Conservation (phyloP, 73 alveolate species). For the Paramecium tetraurelia region DNA sequence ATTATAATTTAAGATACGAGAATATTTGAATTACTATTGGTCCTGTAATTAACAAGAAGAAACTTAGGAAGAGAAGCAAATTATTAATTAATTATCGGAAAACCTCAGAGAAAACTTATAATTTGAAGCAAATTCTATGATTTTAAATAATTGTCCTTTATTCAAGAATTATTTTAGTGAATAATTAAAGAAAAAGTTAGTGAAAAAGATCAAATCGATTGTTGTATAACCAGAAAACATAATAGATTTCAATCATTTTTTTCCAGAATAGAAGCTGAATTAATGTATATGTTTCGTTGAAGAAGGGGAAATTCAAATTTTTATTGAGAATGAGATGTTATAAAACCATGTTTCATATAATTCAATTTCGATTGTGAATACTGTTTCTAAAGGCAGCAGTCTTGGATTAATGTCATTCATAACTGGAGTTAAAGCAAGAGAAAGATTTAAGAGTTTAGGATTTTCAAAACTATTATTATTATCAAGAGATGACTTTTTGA, state of each 20-base stretch:
- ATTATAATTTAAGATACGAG: background rate
- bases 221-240: constrained; percentile 42
- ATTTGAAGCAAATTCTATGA: constrained; percentile 50
- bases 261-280: background rate
- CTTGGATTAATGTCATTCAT: background rate
- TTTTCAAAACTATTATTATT: constrained; percentile 1
- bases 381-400: background rate
- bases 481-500: background rate
- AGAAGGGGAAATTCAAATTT: background rate
- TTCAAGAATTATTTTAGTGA: constrained; percentile 28
- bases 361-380: background rate
- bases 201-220: background rate
- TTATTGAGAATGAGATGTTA: background rate
- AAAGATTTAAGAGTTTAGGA: background rate
- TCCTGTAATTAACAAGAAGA: background rate
- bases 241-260: background rate
- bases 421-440: background rate
- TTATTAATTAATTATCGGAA: constrained; percentile 8
- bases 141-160: background rate
- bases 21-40: constrained; percentile 55
- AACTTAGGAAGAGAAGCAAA: background rate
- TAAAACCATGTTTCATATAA: background rate
- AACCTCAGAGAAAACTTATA: constrained; percentile 27
- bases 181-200: background rate
- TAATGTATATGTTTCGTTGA: background rate